Evolutionary conservation across 768 basidiomycete genomes (phyloP).

Genomic region (Hemileccinum rubropunctum): DNA sequence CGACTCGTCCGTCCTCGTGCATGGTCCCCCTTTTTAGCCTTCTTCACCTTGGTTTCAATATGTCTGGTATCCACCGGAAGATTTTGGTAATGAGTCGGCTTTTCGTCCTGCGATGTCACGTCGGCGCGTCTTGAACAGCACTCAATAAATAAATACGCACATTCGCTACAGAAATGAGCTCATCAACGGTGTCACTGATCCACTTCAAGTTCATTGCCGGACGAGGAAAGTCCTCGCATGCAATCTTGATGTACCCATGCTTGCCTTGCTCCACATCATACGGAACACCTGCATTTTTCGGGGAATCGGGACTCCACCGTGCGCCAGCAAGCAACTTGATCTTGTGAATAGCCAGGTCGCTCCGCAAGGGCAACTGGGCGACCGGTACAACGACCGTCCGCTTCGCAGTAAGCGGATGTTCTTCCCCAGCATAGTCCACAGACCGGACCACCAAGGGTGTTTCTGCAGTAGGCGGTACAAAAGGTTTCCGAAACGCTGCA

Average conservation of each 20-base stretch:
- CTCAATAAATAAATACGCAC: slow-evolving; percentile 46
- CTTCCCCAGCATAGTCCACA: slow-evolving; percentile 73
- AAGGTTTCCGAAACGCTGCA: slow-evolving; percentile 79
- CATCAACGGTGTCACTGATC: slow-evolving; percentile 84
- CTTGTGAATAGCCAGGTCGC: slow-evolving; percentile 71
- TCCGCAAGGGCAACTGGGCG: slow-evolving; percentile 62
- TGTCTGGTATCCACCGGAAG: slow-evolving; percentile 84
- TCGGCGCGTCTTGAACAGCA: slow-evolving; percentile 11
- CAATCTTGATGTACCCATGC: slow-evolving; percentile 87
- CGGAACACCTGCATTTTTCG: slow-evolving; percentile 61
- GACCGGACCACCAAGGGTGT: slow-evolving; percentile 70
- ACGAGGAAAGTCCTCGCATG: slow-evolving; percentile 83
- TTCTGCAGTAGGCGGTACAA: slow-evolving; percentile 57
- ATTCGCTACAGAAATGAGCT: slow-evolving; percentile 77
- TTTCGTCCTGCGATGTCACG: slow-evolving; percentile 29
- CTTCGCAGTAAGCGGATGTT: slow-evolving; percentile 69
- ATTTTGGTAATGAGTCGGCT: slow-evolving; percentile 46
- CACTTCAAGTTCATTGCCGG: slow-evolving; percentile 91
- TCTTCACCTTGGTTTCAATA: slow-evolving; percentile 65
- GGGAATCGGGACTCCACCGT: slow-evolving; percentile 78
- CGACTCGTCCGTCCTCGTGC: slow-evolving; percentile 51
- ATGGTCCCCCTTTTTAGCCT: slow-evolving; percentile 74
- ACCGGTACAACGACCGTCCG: slow-evolving; percentile 75
- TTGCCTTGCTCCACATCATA: slow-evolving; percentile 41
- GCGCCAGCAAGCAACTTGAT: slow-evolving; percentile 87